Percentiles rank a stretch among this genome's conserved stretches.
These are phyloP conservation scores for Cardamine resedifolia DNA, from an alignment of 345 rosid species.

Conservation along the genomic window DNA sequence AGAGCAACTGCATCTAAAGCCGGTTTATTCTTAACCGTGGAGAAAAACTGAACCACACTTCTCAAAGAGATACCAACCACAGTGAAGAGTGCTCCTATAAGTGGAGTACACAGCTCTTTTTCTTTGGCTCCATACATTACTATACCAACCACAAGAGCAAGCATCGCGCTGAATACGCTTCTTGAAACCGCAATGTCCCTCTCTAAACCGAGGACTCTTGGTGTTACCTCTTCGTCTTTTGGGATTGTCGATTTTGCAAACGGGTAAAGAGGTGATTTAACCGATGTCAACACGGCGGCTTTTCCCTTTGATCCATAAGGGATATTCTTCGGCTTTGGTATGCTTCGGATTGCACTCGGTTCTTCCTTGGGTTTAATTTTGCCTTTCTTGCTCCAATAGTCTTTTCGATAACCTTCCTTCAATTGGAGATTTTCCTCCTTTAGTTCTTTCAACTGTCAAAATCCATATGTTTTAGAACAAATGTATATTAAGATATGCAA, in stretches of 20 bases:
- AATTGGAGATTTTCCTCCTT: constrained; percentile 57
- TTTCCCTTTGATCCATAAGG: constrained; percentile 32
- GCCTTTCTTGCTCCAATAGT: constrained; percentile 35
- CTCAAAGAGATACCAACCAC: constrained; percentile 74
- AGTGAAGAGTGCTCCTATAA: constrained; percentile 69
- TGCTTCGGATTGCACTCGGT: constrained; percentile 13
- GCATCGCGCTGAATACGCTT: constrained; percentile 57
- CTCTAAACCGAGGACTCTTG: constrained; percentile 35
- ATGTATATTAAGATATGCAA: background rate
- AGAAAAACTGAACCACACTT: constrained; percentile 70
- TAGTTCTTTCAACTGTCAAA: constrained; percentile 52
- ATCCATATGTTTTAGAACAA: background rate
- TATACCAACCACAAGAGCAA: constrained; percentile 65
- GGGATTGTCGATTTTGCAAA: constrained; percentile 29
- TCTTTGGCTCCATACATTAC: constrained; percentile 59
- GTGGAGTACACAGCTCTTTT: constrained; percentile 67
- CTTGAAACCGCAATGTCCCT: constrained; percentile 57
- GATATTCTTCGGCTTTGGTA: constrained; percentile 25
- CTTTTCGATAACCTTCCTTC: constrained; percentile 46
- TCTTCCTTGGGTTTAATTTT: constrained; percentile 31
- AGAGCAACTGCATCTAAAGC: constrained; percentile 80
- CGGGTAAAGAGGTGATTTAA: constrained; percentile 37
- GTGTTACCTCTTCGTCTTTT: constrained; percentile 27
- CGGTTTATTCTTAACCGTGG: constrained; percentile 58
- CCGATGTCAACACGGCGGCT: constrained; percentile 25